Conservation (phyloP, 129 eudicot genomes). For the Dittrichia graveolens region DNA sequence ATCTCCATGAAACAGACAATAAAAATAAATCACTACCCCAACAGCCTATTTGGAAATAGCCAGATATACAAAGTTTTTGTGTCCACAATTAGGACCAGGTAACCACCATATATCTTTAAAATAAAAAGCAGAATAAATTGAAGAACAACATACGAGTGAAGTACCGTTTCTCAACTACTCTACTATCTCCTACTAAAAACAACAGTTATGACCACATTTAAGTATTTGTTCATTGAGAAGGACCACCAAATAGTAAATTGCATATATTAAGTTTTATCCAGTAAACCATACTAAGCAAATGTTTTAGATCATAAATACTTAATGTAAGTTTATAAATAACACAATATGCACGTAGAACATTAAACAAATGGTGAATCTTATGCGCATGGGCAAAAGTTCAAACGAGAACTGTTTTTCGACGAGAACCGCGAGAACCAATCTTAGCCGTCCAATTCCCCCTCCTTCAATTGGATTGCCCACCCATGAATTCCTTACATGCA, state of each 20-base stretch:
- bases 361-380: background rate
- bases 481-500: too few species aligned
- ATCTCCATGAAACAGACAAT: background rate
- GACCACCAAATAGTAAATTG: slow-evolving; percentile 5
- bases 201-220: background rate
- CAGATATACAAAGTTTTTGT: background rate
- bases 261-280: background rate
- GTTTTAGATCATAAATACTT: background rate
- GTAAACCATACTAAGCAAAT: background rate
- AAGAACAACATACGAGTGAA: slow-evolving; percentile 6
- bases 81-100: background rate
- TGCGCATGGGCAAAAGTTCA: too few species aligned
- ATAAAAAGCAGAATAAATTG: background rate
- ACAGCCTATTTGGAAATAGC: background rate
- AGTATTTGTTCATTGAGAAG: background rate
- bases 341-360: background rate
- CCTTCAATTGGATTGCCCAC: too few species aligned
- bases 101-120: slow-evolving; percentile 3
- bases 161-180: slow-evolving; percentile 2
- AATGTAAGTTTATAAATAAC: background rate
- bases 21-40: background rate
- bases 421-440: too few species aligned
- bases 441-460: too few species aligned
- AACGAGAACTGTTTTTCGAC: too few species aligned
- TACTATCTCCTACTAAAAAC: slow-evolving; percentile 8